Conservation (phyloP, 2,329 filamentous ascomycete genomes). For the Dactylellina sp. region DNA sequence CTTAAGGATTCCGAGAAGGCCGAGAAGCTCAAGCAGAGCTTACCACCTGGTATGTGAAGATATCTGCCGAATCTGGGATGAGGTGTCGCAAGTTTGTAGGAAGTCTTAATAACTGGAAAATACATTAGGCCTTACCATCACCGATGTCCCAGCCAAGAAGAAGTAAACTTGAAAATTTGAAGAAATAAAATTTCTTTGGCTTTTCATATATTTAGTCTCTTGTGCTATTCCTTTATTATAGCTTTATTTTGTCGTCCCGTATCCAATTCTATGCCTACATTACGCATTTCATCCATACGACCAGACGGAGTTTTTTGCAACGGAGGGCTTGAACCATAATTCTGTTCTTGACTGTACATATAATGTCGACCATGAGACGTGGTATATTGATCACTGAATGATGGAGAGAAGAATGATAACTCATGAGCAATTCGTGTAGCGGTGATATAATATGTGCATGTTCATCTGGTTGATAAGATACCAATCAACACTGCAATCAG, state of each 20-base stretch:
- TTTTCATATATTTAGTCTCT: constrained; percentile 25
- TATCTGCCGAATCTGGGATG: no score
- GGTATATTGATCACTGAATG: constrained; percentile 51
- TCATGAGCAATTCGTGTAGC: neutral
- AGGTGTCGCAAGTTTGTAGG: no score
- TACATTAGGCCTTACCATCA: constrained; percentile 69
- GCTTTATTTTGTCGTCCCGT: constrained; percentile 34
- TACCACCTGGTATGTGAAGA: constrained; percentile 96
- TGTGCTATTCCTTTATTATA: constrained; percentile 26
- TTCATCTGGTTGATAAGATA: no score
- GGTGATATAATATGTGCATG: neutral
- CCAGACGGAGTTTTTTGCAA: constrained; percentile 50
- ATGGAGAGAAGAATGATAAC: constrained; percentile 44
- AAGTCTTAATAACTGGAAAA: neutral
- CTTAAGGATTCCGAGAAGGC: constrained; percentile 99
- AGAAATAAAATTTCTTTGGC: constrained; percentile 31
- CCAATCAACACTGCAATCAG: no score
- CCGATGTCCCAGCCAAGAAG: constrained; percentile 74
- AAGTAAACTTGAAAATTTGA: constrained; percentile 57
- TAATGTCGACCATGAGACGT: constrained; percentile 56
- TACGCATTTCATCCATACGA: constrained; percentile 43
- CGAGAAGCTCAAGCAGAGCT: constrained; percentile 99
- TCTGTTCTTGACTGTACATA: constrained; percentile 57
- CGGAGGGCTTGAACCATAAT: constrained; percentile 47
- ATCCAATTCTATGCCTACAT: constrained; percentile 31